These are phyloP conservation scores for Hypsizygus marmoreus DNA, from an alignment of 768 basidiomycete genomes.

Conservation along the genomic window DNA sequence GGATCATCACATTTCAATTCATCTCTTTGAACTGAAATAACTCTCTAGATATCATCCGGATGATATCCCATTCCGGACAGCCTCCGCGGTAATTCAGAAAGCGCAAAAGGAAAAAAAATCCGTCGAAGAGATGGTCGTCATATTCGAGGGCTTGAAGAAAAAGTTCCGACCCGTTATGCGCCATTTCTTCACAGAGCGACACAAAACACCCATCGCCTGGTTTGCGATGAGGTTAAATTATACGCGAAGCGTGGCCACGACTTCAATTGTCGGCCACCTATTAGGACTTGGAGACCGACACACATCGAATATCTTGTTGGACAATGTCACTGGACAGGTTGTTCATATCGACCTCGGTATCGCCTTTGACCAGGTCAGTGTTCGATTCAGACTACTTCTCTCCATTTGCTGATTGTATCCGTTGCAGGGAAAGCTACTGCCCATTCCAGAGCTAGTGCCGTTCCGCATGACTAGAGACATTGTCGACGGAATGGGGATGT, in stretches of 20 bases:
- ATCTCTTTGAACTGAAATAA: too few species aligned
- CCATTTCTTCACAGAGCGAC: conserved; percentile 89
- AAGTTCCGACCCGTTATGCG: conserved; percentile 85
- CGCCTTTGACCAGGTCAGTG: conserved; percentile 86
- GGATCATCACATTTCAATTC: too few species aligned
- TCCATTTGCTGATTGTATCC: conserved; percentile 6
- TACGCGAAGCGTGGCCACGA: conserved; percentile 89
- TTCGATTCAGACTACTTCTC: not conserved
- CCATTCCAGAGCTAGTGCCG: conserved; percentile 85
- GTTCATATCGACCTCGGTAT: conserved; percentile 97
- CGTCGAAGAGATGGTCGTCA: conserved; percentile 17
- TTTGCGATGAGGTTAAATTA: conserved; percentile 90
- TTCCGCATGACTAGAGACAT: conserved; percentile 95
- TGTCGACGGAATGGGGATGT: conserved; percentile 90
- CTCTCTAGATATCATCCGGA: conserved; percentile 63
- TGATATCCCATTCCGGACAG: conserved; percentile 44
- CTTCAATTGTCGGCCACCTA: conserved; percentile 91
- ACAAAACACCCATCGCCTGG: conserved; percentile 89
- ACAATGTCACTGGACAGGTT: conserved; percentile 79
- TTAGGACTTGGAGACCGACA: conserved; percentile 94
- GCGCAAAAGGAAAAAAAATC: conserved; percentile 34
- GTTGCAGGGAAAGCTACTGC: conserved; percentile 73
- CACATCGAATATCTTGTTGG: conserved; percentile 87
- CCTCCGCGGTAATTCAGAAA: conserved; percentile 28
- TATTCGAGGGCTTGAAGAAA: conserved; percentile 38